phyloP scores from a whole-genome alignment of 495 filamentous ascomycete genomes.

The Clavariopsis aquatica region DNA sequence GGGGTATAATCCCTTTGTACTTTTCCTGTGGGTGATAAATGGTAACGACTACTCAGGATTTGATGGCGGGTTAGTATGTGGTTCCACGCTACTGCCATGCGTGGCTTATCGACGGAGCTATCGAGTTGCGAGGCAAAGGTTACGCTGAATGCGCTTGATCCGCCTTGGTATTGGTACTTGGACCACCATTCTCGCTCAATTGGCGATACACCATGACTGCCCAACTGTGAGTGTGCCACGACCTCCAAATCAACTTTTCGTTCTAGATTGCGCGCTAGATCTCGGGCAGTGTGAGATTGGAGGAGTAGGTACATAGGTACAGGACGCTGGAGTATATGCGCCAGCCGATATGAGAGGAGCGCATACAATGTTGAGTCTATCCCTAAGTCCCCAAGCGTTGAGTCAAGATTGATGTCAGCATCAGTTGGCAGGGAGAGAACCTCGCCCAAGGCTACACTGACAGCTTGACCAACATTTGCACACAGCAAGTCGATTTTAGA shows the following conservation, averaged over 20 bases:
- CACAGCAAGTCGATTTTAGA: too few species aligned
- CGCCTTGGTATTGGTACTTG: slow-evolving; percentile 32
- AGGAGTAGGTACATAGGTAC: too few species aligned
- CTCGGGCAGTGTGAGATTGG: too few species aligned
- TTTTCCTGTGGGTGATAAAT: not conserved
- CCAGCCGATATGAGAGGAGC: too few species aligned
- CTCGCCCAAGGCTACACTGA: not conserved
- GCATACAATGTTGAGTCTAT: too few species aligned
- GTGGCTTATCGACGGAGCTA: slow-evolving; percentile 6
- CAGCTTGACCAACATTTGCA: not conserved
- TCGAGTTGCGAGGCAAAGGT: slow-evolving; percentile 21
- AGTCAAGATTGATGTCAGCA: too few species aligned
- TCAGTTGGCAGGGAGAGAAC: too few species aligned
- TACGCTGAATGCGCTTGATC: slow-evolving; percentile 38
- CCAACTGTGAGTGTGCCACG: slow-evolving; percentile 15
- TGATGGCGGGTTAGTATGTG: not conserved
- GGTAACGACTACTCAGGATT: not conserved
- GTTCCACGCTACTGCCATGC: not conserved
- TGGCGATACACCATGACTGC: slow-evolving; percentile 13
- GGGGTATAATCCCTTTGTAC: not conserved
- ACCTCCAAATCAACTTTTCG: not conserved
- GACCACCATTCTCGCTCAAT: slow-evolving; percentile 42
- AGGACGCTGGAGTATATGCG: too few species aligned
- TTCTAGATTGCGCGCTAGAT: too few species aligned
- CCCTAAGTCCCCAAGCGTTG: too few species aligned